Conservation (phyloP, 2,329 filamentous ascomycete species). For the Trichoderma afroharzianum region DNA sequence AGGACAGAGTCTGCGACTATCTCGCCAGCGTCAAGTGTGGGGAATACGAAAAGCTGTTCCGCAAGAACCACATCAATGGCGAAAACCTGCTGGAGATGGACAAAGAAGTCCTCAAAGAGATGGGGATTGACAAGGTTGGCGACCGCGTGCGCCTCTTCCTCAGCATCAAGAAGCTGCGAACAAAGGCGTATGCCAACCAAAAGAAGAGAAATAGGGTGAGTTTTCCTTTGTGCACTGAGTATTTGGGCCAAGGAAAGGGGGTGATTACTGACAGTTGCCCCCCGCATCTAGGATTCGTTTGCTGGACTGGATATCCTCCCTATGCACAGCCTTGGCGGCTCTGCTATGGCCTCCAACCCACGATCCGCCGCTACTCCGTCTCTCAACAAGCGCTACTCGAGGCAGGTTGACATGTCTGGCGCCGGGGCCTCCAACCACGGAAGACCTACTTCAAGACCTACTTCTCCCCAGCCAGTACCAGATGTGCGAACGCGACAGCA, state of each 20-base stretch:
- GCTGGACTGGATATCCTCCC: constrained; percentile 68
- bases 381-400: constrained; percentile 60
- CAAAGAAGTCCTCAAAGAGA: constrained; percentile 92
- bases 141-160: constrained; percentile 89
- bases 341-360: constrained; percentile 58
- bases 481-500: constrained; percentile 35
- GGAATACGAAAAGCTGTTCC: constrained; percentile 87
- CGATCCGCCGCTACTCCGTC: constrained; percentile 42
- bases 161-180: constrained; percentile 78
- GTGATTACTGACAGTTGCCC: background rate
- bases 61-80: constrained; percentile 93
- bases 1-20: constrained; percentile 88
- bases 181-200: constrained; percentile 70
- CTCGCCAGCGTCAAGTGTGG: constrained; percentile 85
- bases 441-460: constrained; percentile 43
- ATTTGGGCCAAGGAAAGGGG: background rate
- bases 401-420: constrained; percentile 51
- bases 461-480: constrained; percentile 24
- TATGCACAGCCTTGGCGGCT: constrained; percentile 35
- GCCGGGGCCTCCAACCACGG: constrained; percentile 18
- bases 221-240: constrained; percentile 16
- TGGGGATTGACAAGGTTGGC: constrained; percentile 97
- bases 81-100: constrained; percentile 97
- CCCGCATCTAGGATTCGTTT: constrained; percentile 66
- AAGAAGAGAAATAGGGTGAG: constrained; percentile 83